phyloP scores from a whole-genome alignment of 2,329 filamentous ascomycete species.

The Aspergillus sojae region DNA sequence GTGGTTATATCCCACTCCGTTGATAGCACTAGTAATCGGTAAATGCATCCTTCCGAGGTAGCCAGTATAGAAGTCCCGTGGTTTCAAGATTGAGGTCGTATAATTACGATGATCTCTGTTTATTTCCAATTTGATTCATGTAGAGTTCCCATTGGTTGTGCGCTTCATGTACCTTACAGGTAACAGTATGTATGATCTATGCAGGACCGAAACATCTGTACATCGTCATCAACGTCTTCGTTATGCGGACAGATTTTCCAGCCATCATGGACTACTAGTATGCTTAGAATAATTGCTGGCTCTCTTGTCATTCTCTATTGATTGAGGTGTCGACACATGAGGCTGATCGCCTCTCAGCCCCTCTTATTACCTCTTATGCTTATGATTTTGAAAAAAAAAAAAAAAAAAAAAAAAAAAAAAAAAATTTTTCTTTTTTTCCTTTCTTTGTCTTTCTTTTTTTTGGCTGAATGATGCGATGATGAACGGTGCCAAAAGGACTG shows the following conservation, averaged over 20 bases:
- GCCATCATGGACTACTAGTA: not conserved
- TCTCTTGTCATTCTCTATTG: not conserved
- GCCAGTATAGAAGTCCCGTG: not conserved
- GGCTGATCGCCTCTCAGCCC: not conserved
- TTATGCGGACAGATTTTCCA: not conserved
- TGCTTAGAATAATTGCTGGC: not conserved
- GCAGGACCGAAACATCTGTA: conserved; percentile 3
- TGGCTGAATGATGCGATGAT: not conserved
- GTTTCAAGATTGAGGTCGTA: not conserved
- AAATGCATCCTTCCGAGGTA: not conserved
- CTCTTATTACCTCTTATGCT: not conserved
- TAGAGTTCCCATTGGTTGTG: not conserved
- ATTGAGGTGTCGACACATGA: not conserved
- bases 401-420: too few species aligned
- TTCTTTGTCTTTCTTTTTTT: not conserved
- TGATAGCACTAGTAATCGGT: not conserved
- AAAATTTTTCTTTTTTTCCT: not conserved
- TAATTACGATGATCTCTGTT: not conserved
- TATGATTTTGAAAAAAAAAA: not conserved
- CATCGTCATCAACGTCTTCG: not conserved
- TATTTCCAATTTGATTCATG: not conserved
- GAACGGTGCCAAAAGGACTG: not conserved
- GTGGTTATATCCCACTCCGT: not conserved
- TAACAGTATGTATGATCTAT: conserved; percentile 5
- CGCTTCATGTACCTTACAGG: not conserved